Conservation (phyloP, 2,329 filamentous ascomycete species). For the Leptographium galeiforme region DNA sequence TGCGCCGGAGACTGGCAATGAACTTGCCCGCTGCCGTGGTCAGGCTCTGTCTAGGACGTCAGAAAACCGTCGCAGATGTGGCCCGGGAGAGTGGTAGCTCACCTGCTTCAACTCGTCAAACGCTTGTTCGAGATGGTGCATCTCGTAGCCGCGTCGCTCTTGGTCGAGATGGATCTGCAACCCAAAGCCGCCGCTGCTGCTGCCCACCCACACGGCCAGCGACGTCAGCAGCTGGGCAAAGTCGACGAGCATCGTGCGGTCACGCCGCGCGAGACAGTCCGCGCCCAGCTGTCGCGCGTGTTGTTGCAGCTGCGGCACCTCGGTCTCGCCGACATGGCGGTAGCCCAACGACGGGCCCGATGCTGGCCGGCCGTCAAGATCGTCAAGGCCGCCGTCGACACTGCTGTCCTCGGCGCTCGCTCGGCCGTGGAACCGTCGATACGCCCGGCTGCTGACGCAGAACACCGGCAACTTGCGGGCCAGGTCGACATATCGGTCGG, state of each 20-base stretch:
- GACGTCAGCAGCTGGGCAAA: constrained; percentile 16
- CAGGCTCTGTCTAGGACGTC: background rate
- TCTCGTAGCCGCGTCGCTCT: constrained; percentile 3
- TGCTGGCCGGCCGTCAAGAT: background rate
- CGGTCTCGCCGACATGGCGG: constrained; percentile 36
- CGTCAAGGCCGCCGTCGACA: background rate
- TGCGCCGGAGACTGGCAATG: background rate
- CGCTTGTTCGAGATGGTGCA: constrained; percentile 2
- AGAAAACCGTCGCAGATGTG: background rate
- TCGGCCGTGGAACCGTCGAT: constrained; percentile 46
- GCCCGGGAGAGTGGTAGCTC: background rate
- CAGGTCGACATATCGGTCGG: constrained; percentile 45
- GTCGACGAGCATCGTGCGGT: constrained; percentile 35
- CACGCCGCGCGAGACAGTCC: constrained; percentile 10
- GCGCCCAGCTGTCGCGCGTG: constrained; percentile 48
- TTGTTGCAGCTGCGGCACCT: constrained; percentile 41
- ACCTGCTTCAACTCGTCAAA: constrained; percentile 2
- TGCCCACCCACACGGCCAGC: constrained; percentile 3
- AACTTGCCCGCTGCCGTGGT: background rate
- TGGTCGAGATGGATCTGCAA: constrained; percentile 1
- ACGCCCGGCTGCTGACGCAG: constrained; percentile 48
- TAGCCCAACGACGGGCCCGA: constrained; percentile 33
- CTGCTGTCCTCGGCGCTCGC: constrained; percentile 32
- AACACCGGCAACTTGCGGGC: constrained; percentile 46
- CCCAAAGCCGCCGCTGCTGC: constrained; percentile 1